These are phyloP conservation scores for Rhododendron molle DNA, from an alignment of 148 eudicot genomes.

Conservation along the genomic window DNA sequence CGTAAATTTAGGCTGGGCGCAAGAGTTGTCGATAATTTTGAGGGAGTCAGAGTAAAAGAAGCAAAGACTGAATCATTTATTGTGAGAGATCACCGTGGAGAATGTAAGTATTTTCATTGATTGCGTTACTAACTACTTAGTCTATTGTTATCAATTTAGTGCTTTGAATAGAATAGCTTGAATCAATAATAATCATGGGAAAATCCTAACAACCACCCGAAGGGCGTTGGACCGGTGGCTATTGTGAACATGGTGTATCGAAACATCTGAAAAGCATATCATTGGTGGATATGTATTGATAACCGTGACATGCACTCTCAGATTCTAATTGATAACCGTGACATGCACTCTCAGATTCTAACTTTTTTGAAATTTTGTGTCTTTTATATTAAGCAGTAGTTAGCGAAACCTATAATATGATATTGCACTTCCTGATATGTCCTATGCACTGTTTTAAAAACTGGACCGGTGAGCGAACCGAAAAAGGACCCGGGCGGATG, in stretches of 20 bases:
- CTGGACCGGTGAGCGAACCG: background rate
- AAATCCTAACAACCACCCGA: background rate
- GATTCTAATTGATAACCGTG: background rate
- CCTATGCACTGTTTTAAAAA: background rate
- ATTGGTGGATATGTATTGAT: background rate
- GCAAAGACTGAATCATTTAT: constrained; percentile 69
- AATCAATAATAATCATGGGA: background rate
- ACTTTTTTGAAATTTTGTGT: background rate
- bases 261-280: background rate
- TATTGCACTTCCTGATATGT: background rate
- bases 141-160: background rate
- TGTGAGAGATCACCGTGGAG: constrained; percentile 83
- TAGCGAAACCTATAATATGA: background rate
- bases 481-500: background rate
- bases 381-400: background rate
- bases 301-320: background rate
- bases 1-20: constrained; percentile 78
- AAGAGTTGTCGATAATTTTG: constrained; percentile 46
- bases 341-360: background rate
- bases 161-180: background rate
- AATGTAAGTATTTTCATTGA: constrained; percentile 44
- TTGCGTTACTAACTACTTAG: background rate
- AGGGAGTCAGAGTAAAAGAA: constrained; percentile 59
- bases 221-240: background rate
- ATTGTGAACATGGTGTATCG: background rate